Evolutionary conservation across 192 early-diverging fungal genomes (phyloP).

Genomic region (Backusella parvicylindrica): DNA sequence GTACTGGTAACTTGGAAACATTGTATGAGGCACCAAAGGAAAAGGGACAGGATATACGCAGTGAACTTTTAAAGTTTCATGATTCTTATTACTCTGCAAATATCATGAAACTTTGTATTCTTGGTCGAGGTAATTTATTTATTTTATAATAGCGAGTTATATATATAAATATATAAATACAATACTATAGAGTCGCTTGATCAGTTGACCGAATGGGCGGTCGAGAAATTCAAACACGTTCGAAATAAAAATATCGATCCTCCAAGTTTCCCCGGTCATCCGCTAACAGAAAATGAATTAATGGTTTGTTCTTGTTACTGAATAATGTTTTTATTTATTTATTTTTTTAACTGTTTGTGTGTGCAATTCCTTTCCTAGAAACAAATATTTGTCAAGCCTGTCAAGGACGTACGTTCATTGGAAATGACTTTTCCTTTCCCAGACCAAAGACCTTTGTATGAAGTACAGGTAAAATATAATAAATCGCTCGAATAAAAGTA

Average conservation of each 20-base stretch:
- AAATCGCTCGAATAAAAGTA: neutral
- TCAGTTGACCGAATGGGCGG: conserved; percentile 78
- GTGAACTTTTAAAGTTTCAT: conserved; percentile 85
- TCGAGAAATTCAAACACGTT: conserved; percentile 75
- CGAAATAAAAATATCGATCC: conserved; percentile 69
- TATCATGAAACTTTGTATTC: conserved; percentile 89
- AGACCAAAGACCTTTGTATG: conserved; percentile 60
- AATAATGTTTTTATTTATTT: neutral
- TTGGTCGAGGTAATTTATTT: conserved; percentile 63
- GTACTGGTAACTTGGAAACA: conserved; percentile 88
- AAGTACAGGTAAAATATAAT: conserved; percentile 32
- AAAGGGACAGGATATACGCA: conserved; percentile 78
- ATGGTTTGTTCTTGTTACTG: conserved; percentile 35
- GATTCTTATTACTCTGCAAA: conserved; percentile 90
- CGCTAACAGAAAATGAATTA: conserved; percentile 70
- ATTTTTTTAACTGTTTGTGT: neutral
- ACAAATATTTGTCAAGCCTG: conserved; percentile 66
- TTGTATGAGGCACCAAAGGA: conserved; percentile 61
- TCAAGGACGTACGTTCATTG: conserved; percentile 79
- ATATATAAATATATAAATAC: neutral
- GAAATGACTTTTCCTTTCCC: conserved; percentile 86
- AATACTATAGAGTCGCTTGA: conserved; percentile 72
- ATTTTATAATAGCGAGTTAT: neutral
- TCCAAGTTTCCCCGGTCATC: conserved; percentile 69
- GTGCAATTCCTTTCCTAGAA: conserved; percentile 47